Conservation (phyloP, 345 rosid genomes). For the Brassica juncea region DNA sequence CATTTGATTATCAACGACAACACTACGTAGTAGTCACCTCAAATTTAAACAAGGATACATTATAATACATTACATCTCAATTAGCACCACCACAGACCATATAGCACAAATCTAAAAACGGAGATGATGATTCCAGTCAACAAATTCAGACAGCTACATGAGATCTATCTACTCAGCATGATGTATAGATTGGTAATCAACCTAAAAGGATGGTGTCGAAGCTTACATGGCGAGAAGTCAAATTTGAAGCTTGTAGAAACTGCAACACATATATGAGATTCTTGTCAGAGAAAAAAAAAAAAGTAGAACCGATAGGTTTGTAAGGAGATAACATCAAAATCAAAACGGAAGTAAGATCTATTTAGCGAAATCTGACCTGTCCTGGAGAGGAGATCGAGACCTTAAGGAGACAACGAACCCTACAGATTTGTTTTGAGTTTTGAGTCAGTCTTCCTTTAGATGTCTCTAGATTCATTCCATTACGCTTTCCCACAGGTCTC, state of each 20-base stretch:
- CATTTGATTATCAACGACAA: neutral
- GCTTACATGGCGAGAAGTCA: conserved; percentile 41
- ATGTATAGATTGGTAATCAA: neutral
- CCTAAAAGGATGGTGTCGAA: neutral
- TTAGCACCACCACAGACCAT: neutral
- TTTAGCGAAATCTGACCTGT: conserved; percentile 17
- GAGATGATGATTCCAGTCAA: conserved; percentile 5
- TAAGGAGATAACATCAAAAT: neutral
- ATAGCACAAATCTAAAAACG: conserved; percentile 8
- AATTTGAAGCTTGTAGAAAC: conserved; percentile 14
- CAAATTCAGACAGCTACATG: neutral
- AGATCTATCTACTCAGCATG: neutral
- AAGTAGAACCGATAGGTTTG: neutral
- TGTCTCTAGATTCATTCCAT: conserved; percentile 29
- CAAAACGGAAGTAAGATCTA: neutral
- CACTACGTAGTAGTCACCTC: neutral
- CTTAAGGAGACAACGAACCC: conserved; percentile 24
- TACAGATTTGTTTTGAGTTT: conserved; percentile 19
- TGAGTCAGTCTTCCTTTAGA: neutral
- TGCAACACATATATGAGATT: conserved; percentile 11
- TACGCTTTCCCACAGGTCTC: neutral
- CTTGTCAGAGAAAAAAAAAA: conserved; percentile 6
- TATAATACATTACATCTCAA: neutral
- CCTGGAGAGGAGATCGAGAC: conserved; percentile 34
- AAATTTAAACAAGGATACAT: neutral